Conservation (phyloP, 495 filamentous ascomycete species). For the Penicillium silybi region DNA sequence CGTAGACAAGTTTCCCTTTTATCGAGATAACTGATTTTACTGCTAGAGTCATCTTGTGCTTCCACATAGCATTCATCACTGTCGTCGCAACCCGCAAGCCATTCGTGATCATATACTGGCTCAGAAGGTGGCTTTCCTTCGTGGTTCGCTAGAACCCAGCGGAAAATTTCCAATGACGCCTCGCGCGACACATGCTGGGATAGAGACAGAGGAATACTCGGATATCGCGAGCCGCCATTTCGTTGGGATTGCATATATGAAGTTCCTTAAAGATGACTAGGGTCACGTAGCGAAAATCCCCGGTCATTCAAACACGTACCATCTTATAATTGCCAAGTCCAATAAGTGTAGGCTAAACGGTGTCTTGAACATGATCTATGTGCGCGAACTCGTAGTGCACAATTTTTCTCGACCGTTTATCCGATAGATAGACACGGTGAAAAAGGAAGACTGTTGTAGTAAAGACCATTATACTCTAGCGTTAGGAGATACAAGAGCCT, state of each 20-base stretch:
- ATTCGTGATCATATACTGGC: conserved; percentile 4
- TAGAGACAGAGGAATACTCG: background rate
- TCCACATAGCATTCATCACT: background rate
- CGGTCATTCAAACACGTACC: background rate
- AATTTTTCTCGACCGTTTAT: background rate
- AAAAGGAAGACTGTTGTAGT: conserved; percentile 1
- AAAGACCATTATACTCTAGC: background rate
- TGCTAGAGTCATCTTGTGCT: too few species aligned
- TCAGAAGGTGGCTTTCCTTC: conserved; percentile 4
- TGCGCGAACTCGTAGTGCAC: background rate
- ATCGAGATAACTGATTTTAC: too few species aligned
- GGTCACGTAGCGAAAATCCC: background rate
- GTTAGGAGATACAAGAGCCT: conserved; percentile 1
- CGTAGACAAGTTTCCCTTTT: too few species aligned
- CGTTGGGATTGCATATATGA: background rate
- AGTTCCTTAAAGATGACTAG: background rate
- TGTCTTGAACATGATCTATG: background rate
- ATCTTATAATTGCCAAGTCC: background rate
- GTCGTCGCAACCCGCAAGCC: conserved; percentile 4
- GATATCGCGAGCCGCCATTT: background rate
- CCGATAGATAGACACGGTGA: background rate
- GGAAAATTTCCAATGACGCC: conserved; percentile 2
- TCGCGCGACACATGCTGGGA: background rate
- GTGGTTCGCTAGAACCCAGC: conserved; percentile 2
- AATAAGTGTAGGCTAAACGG: background rate